Conservation (phyloP, 345 rosid species). For the Salix caprea region DNA sequence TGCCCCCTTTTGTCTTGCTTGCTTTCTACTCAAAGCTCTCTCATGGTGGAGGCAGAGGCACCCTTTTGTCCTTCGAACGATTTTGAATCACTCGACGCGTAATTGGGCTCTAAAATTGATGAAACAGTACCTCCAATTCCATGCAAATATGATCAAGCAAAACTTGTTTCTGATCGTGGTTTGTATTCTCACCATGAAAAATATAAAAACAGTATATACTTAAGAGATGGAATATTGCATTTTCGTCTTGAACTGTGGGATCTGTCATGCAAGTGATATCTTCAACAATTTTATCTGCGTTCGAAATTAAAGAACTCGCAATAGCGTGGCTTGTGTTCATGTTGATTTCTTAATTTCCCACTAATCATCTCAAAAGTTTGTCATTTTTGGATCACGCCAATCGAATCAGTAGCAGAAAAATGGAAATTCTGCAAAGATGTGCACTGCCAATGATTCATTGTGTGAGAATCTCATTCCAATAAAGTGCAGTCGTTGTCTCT, state of each 20-base stretch:
- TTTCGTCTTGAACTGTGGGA: background rate
- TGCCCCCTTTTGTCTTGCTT: constrained; percentile 50
- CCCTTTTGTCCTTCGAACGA: background rate
- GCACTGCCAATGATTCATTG: no score
- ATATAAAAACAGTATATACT: no score
- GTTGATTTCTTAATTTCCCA: no score
- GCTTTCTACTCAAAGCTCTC: constrained; percentile 68
- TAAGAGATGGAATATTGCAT: background rate
- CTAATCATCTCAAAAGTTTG: background rate
- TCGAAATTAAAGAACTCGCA: no score
- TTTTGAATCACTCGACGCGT: background rate
- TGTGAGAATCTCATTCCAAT: no score
- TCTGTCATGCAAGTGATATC: background rate
- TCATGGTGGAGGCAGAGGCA: background rate
- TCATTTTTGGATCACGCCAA: background rate
- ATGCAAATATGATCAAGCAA: background rate
- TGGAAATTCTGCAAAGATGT: no score
- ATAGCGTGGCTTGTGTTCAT: no score
- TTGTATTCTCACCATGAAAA: background rate
- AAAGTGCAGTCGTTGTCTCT: no score
- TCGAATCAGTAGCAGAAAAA: background rate
- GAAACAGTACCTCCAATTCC: background rate
- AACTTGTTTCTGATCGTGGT: background rate
- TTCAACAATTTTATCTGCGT: no score
- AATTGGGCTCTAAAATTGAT: background rate